Evolutionary conservation across 345 rosid genomes (phyloP), one percentile per base, ranked within the genome.

Genomic region (Populus pruinosa): DNA sequence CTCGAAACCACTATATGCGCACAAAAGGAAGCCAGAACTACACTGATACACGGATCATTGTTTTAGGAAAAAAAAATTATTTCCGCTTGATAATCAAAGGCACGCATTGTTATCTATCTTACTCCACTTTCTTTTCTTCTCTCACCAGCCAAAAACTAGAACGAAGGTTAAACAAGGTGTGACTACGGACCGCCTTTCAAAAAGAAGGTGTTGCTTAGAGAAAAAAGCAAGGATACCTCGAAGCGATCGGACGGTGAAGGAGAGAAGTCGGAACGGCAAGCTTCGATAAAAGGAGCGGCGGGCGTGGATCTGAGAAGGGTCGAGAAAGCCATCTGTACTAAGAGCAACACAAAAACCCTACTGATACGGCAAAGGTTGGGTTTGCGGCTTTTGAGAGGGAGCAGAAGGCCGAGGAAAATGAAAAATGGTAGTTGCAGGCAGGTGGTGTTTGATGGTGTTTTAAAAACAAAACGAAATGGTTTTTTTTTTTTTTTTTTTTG

Each of bases 231-330:
- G 76, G 66, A 91, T 69, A 82, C 97, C 97, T 92, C 88, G 77
- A 84, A 81, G n/a, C 77, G 90, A 83, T 84, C 78, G 84, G 81
- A 75, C 36, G 85, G 20, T 2, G 88, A 82, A 29, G 85, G 72
- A 3, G 86, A 81, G 77, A 87, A 71, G 81, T 76, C 73, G 79
- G 88, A 78, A 76, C 83, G 56, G 75, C 86, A 73, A 78, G 87
- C 80, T 12, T 83, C 73, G 20, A 78, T 59, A 14, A 77, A 79
- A 50, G 90, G 14, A 77, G 83, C 74, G 79, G 87, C 66, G 79
- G 90, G 68, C 18, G 91, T 70, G 66, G 96, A 91, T 92, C 97
- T 88, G 86, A 90, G 39, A 67, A 90, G 86, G 69, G 90, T 83
- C 61, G 96, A 88, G 82, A 83, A 82, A 7, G 96, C 92, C 99